A percentile compares a stretch with the other conserved stretches of the same genome.
Conservation (phyloP, 1,139 yeast species). For the Candida pseudoviswanathii region DNA sequence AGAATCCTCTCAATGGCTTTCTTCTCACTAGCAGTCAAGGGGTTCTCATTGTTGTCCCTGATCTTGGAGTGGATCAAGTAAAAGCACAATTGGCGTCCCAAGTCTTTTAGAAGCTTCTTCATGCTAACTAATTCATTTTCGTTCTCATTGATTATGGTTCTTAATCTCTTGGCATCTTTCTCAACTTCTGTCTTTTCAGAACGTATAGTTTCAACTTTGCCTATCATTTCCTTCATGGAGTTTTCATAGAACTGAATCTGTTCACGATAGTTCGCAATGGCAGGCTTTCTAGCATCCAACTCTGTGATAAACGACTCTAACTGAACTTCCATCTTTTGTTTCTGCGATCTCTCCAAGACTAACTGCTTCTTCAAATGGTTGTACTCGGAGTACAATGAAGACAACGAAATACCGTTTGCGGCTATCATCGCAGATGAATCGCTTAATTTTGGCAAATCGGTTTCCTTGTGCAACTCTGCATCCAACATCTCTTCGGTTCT, state of each 20-base stretch:
- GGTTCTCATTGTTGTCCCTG: constrained; percentile 52
- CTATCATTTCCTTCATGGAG: constrained; percentile 42
- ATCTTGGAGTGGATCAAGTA: constrained; percentile 68
- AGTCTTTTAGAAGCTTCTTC: constrained; percentile 63
- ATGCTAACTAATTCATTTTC: constrained; percentile 47
- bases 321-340: constrained; percentile 69
- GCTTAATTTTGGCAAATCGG: constrained; percentile 40
- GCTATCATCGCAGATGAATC: constrained; percentile 47
- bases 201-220: constrained; percentile 39
- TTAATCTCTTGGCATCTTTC: constrained; percentile 35
- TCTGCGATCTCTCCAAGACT: constrained; percentile 69
- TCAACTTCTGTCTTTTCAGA: constrained; percentile 45
- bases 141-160: constrained; percentile 28
- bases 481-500: constrained; percentile 47
- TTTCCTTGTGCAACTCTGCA: constrained; percentile 42
- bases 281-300: constrained; percentile 79
- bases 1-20: constrained; percentile 51
- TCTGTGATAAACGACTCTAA: constrained; percentile 73
- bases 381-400: constrained; percentile 70
- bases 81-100: constrained; percentile 78
- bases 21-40: constrained; percentile 60
- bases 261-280: constrained; percentile 66
- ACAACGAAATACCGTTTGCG: constrained; percentile 61
- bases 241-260: constrained; percentile 48
- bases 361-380: constrained; percentile 66